Evolutionary conservation across 2,329 filamentous ascomycete species (phyloP).

Genomic region (Verticillium nonalfalfae): DNA sequence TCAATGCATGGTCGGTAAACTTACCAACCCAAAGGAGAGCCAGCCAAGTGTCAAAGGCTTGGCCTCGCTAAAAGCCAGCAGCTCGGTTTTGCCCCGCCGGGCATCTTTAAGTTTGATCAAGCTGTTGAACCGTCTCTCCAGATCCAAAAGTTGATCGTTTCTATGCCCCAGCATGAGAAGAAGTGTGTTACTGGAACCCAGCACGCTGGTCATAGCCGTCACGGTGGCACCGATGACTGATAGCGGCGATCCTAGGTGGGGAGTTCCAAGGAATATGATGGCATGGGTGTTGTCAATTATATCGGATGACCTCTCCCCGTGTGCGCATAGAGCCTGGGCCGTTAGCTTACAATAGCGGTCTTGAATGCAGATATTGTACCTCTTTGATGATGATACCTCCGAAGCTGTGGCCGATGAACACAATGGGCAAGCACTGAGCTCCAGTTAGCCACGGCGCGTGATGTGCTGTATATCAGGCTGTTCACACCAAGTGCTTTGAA

Average conservation of each 20-base stretch:
- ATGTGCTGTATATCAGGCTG: not conserved
- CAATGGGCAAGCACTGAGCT: not conserved
- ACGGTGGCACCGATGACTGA: not conserved
- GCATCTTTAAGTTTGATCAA: not conserved
- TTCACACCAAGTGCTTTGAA: not conserved
- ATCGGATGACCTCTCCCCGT: not conserved
- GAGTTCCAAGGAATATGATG: conserved; percentile 1
- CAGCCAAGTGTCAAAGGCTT: not conserved
- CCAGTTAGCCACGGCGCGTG: too few species aligned
- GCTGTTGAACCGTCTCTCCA: not conserved
- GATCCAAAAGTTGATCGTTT: not conserved
- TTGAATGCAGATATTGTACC: not conserved
- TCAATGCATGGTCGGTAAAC: not conserved
- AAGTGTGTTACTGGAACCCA: not conserved
- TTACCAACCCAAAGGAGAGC: not conserved
- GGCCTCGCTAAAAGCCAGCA: not conserved
- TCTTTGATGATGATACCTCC: conserved; percentile 3
- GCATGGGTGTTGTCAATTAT: not conserved
- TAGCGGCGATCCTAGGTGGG: not conserved
- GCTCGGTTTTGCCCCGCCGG: not conserved
- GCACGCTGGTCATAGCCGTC: not conserved
- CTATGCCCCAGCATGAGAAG: not conserved
- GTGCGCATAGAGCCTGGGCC: not conserved
- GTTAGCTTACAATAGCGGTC: not conserved
- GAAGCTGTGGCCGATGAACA: conserved; percentile 1